Evolutionary conservation across 2,329 filamentous ascomycete species (phyloP).

Genomic region (Metarhizium rileyi): DNA sequence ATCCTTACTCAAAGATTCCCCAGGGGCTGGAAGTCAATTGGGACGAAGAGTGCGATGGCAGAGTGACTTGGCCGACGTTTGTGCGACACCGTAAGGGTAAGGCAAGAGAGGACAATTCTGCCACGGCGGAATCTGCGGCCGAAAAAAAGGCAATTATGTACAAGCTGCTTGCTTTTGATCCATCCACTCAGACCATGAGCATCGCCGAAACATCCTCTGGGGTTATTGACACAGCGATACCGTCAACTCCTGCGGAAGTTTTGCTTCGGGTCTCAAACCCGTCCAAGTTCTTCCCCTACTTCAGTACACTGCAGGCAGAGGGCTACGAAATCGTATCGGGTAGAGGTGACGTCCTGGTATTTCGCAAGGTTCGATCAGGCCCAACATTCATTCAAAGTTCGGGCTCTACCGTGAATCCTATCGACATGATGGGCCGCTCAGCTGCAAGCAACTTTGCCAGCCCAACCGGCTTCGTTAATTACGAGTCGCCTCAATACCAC

Average conservation of each 20-base stretch:
- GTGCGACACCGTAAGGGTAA: constrained; percentile 21
- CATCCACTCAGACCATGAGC: constrained; percentile 44
- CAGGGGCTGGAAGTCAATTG: constrained; percentile 40
- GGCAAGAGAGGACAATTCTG: not conserved
- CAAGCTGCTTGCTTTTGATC: constrained; percentile 58
- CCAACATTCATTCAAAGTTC: constrained; percentile 8
- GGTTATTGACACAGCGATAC: constrained; percentile 35
- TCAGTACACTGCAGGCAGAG: constrained; percentile 45
- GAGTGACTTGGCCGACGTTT: constrained; percentile 23
- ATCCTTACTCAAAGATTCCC: constrained; percentile 34
- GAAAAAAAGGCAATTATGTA: constrained; percentile 28
- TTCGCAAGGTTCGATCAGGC: constrained; percentile 44
- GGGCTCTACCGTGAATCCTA: constrained; percentile 39
- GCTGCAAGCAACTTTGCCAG: constrained; percentile 50
- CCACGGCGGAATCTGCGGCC: not conserved
- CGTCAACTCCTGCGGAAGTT: constrained; percentile 49
- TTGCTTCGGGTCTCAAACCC: constrained; percentile 52
- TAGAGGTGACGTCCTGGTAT: constrained; percentile 52
- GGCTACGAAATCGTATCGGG: constrained; percentile 61
- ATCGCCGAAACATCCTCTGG: constrained; percentile 51
- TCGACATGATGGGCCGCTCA: constrained; percentile 42
- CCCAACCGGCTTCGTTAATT: constrained; percentile 57
- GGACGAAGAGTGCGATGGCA: constrained; percentile 30
- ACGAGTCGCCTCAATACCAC: constrained; percentile 32
- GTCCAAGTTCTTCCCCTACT: constrained; percentile 55